Evolutionary conservation across 345 rosid species (phyloP).

Genomic region (Eucalyptus regnans): DNA sequence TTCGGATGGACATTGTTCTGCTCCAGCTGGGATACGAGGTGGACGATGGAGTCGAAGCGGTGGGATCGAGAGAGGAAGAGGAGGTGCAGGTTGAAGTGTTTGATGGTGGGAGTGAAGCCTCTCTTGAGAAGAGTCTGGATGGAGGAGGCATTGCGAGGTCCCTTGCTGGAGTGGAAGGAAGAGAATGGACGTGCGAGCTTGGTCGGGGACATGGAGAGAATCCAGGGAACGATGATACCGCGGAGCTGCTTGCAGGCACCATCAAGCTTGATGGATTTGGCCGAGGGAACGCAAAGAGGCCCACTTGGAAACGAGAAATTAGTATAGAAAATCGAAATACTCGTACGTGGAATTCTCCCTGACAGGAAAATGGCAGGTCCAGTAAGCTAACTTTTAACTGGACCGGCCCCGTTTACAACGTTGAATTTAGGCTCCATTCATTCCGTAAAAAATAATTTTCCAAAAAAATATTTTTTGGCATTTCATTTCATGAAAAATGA

Average conservation of each 20-base stretch:
- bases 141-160: not conserved
- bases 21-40: constrained; percentile 21
- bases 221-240: not conserved
- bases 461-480: too few species aligned
- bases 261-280: not conserved
- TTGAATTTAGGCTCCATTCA: too few species aligned
- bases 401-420: not conserved
- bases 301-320: not conserved
- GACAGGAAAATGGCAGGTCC: not conserved
- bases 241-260: not conserved
- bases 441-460: too few species aligned
- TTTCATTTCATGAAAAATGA: too few species aligned
- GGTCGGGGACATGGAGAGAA: not conserved
- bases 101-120: constrained; percentile 37
- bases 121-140: constrained; percentile 30
- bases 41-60: constrained; percentile 8
- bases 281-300: not conserved
- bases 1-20: constrained; percentile 13
- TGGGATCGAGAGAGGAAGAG: constrained; percentile 22
- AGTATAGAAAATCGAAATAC: not conserved
- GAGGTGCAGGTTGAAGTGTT: constrained; percentile 29
- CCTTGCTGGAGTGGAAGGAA: not conserved
- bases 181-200: constrained; percentile 1
- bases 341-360: not conserved
- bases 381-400: not conserved